phyloP scores from a whole-genome alignment of 2,329 filamentous ascomycete genomes.

The Coniochaeta ligniaria region DNA sequence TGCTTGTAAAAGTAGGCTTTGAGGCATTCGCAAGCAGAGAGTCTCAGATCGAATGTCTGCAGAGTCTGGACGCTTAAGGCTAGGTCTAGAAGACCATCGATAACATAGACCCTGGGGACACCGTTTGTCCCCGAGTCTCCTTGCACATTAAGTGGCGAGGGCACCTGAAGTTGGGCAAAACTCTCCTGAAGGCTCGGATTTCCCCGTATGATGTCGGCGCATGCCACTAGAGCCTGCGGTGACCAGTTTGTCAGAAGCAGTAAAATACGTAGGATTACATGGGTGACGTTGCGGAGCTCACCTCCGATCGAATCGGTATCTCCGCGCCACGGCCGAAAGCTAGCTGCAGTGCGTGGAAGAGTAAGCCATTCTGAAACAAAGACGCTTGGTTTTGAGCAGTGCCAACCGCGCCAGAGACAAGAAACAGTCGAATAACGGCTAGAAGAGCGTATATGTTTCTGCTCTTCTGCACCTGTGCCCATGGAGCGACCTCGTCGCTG shows the following conservation, averaged over 20 bases:
- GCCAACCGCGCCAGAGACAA: slow-evolving; percentile 71
- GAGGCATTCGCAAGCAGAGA: slow-evolving; percentile 82
- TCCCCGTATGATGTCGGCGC: slow-evolving; percentile 79
- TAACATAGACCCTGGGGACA: slow-evolving; percentile 71
- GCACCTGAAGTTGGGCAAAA: slow-evolving; percentile 82
- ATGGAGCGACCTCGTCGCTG: slow-evolving; percentile 58
- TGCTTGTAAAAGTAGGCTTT: slow-evolving; percentile 89
- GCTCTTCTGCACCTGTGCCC: slow-evolving; percentile 71
- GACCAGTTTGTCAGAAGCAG: slow-evolving; percentile 3
- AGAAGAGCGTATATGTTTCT: slow-evolving; percentile 89
- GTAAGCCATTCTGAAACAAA: slow-evolving; percentile 76
- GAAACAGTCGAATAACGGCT: slow-evolving; percentile 78
- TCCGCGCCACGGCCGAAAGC: slow-evolving; percentile 70
- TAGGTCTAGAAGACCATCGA: slow-evolving; percentile 84
- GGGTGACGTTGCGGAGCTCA: slow-evolving; percentile 25
- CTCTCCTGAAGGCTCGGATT: slow-evolving; percentile 76
- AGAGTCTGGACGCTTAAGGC: slow-evolving; percentile 61
- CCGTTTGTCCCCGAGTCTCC: slow-evolving; percentile 37
- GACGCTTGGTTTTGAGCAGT: slow-evolving; percentile 77
- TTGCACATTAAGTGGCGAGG: slow-evolving; percentile 43
- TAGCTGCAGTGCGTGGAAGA: slow-evolving; percentile 73
- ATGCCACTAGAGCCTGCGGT: slow-evolving; percentile 67
- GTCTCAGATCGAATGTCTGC: slow-evolving; percentile 69
- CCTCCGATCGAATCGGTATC: slow-evolving; percentile 74
- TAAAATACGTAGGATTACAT: slow-evolving; percentile 4